phyloP scores from a whole-genome alignment of 2,329 filamentous ascomycete species.

The Aureobasidium sp. region DNA sequence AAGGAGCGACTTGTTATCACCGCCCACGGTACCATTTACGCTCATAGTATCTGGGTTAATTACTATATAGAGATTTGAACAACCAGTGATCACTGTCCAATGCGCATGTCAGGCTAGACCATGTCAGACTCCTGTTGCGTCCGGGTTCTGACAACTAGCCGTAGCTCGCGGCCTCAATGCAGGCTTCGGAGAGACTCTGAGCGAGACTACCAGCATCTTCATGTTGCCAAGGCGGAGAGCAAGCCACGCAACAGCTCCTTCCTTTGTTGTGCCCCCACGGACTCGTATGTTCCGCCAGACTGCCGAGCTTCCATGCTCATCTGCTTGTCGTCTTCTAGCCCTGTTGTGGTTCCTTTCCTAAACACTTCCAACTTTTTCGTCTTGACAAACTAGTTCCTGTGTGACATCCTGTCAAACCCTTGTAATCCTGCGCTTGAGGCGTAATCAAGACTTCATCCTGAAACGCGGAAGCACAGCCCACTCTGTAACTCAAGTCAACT shows the following conservation, averaged over 20 bases:
- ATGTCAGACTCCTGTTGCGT: neutral
- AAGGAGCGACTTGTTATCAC: neutral
- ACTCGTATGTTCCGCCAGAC: conserved; percentile 1
- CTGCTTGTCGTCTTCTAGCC: neutral
- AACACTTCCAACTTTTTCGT: neutral
- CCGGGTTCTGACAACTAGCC: neutral
- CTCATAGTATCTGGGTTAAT: neutral
- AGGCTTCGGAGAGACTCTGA: neutral
- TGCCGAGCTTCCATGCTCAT: neutral
- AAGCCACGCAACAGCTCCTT: conserved; percentile 2
- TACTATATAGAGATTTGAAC: too few relatives aligned
- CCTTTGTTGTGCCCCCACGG: conserved; percentile 5
- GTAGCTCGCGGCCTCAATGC: neutral
- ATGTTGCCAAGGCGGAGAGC: neutral
- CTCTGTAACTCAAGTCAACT: conserved; percentile 6
- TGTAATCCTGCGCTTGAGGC: conserved; percentile 1
- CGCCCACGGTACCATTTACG: neutral
- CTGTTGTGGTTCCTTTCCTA: neutral
- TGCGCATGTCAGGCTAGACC: too few relatives aligned
- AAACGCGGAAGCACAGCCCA: conserved; percentile 11
- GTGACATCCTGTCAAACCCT: conserved; percentile 6
- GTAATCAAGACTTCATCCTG: conserved; percentile 7
- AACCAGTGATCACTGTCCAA: too few relatives aligned
- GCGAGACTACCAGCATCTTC: neutral
- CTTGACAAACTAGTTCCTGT: neutral